These are phyloP conservation scores for Ulota crispa DNA, from an alignment of 225 moss, liverwort and hornwort species.

Conservation along the genomic window DNA sequence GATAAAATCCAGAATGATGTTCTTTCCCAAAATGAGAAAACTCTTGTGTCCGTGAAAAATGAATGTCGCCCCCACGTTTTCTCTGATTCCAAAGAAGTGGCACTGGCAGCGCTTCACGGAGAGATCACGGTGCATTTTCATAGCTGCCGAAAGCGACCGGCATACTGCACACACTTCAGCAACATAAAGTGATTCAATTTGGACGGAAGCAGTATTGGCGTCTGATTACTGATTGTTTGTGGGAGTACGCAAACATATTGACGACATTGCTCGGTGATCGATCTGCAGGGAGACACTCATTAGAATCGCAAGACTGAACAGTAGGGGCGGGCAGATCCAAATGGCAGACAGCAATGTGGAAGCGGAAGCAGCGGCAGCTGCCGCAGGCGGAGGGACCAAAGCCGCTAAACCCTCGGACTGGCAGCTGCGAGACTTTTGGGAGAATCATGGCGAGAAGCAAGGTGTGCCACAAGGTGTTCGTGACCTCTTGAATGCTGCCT, in stretches of 20 bases:
- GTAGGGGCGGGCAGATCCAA: neutral
- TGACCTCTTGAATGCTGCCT: constrained; percentile 64
- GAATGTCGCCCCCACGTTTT: neutral
- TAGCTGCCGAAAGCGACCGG: neutral
- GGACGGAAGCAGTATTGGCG: neutral
- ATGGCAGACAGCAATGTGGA: constrained; percentile 9
- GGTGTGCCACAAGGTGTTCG: constrained; percentile 75
- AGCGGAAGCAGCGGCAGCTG: neutral
- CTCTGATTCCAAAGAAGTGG: neutral
- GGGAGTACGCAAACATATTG: neutral
- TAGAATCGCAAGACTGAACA: neutral
- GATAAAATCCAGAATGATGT: neutral
- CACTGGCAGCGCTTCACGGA: neutral
- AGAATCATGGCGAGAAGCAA: constrained; percentile 52
- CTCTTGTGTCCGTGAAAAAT: neutral
- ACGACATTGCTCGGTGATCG: neutral
- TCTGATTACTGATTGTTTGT: neutral
- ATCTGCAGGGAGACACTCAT: neutral
- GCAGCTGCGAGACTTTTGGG: constrained; percentile 62
- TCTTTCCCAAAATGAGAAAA: neutral
- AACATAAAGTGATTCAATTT: neutral
- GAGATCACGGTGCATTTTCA: neutral
- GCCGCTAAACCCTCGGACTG: constrained; percentile 40
- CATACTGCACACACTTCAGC: too few relatives aligned
- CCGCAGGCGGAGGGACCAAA: neutral